phyloP scores from a whole-genome alignment of 345 rosid species.

The Erodium maritimum region DNA sequence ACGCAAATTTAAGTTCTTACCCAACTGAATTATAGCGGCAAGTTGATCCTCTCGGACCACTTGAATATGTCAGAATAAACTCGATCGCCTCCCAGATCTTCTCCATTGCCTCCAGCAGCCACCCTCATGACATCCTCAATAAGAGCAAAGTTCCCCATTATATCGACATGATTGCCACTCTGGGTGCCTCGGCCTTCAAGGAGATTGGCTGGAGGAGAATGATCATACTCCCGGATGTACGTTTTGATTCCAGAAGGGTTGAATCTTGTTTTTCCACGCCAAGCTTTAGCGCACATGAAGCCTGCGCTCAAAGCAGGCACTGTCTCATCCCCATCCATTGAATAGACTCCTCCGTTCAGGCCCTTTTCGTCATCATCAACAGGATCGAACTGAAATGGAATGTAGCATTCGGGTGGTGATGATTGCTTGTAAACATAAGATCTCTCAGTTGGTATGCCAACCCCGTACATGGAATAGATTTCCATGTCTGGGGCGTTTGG shows the following conservation, averaged over 20 bases:
- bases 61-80: slow-evolving; percentile 68
- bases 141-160: slow-evolving; percentile 93
- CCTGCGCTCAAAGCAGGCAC: slow-evolving; percentile 88
- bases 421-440: slow-evolving; percentile 68
- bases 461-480: slow-evolving; percentile 79
- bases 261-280: slow-evolving; percentile 91
- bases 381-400: slow-evolving; percentile 82
- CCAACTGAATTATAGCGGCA: slow-evolving; percentile 27
- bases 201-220: slow-evolving; percentile 75
- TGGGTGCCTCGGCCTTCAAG: slow-evolving; percentile 88
- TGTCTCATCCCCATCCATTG: slow-evolving; percentile 84
- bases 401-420: slow-evolving; percentile 59
- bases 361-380: slow-evolving; percentile 56
- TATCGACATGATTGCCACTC: slow-evolving; percentile 88
- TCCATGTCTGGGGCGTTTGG: slow-evolving; percentile 94
- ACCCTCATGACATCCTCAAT: slow-evolving; percentile 78
- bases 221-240: slow-evolving; percentile 63
- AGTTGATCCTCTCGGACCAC: slow-evolving; percentile 72
- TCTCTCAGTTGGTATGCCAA: slow-evolving; percentile 90
- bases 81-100: slow-evolving; percentile 71
- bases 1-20: not conserved
- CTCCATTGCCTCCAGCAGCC: slow-evolving; percentile 79
- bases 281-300: slow-evolving; percentile 87
- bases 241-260: slow-evolving; percentile 80
- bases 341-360: slow-evolving; percentile 70